Base-by-base conservation (phyloP, 129 eudicot species). In the Silybum marianum region DNA sequence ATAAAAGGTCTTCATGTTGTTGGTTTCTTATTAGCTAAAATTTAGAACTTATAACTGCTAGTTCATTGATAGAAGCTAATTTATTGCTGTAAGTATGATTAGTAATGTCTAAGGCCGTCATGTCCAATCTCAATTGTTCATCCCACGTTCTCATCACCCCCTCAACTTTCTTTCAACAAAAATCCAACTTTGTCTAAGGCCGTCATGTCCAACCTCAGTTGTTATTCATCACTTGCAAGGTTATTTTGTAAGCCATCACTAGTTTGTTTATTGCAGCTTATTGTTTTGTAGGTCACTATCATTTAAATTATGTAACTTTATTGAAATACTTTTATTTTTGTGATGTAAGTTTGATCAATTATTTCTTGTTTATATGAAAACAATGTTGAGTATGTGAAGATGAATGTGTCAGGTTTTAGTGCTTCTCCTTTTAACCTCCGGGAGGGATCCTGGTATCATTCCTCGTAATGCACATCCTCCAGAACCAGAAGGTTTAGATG, bases 401-500 rank as follows among this genome's bases (percentile, higher is more conserved):
- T 83, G 77, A 65, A 68, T 75, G 40, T 75, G 30, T 13, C 93
- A 95, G 99, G 98, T 89, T 84, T 88, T 95, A 82, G 86, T 91
- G 78, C 98, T 95, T 82, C 93, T 95, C 69, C 79, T 95, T 80
- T 78, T 91, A 83, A 95, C 99, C 28, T 95, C 99, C 19, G 99
- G 99, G 79, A 88, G 99, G 88, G 99, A 95, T 87, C 99, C 99
- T 24, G 99, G 99, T 72, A 95, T 95, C 80, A 93, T 95, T 80
- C 99, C 99, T 70, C 94, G 99, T 67, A 95, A 95, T 86, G 95
- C 95, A 30, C 99, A 95, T 82, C 99, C 99, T n/a, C 99, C 98
- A 74, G 99, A 95, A 79, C 99, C 99, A n/a, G 98, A 95, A 84
- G 89, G 89, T 65, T 88, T 87, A 77, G 93, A 95, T 70, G 98